These are phyloP conservation scores for Eutypella sp. DNA, from an alignment of 2,329 filamentous ascomycete genomes.

Conservation along the genomic window DNA sequence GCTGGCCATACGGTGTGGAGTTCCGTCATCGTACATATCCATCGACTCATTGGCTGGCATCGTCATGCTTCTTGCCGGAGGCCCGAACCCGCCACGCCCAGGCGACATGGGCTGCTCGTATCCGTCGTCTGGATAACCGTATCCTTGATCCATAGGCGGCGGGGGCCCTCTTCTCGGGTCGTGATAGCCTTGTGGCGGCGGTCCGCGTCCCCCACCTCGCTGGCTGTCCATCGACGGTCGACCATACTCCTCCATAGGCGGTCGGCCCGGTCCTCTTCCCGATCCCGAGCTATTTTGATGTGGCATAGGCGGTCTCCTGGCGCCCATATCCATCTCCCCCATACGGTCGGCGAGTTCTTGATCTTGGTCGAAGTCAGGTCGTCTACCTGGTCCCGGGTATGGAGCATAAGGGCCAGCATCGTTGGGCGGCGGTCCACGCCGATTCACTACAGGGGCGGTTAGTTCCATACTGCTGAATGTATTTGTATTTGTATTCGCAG, in stretches of 20 bases:
- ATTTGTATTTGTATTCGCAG: no score
- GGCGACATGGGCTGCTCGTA: constrained; percentile 32
- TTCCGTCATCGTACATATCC: constrained; percentile 30
- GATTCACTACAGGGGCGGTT: constrained; percentile 15
- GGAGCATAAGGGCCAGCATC: constrained; percentile 32
- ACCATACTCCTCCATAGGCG: constrained; percentile 31
- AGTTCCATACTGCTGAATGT: constrained; percentile 11
- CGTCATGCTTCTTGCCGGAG: constrained; percentile 55
- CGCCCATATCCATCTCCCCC: constrained; percentile 35
- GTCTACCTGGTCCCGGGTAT: constrained; percentile 36
- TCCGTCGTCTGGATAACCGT: constrained; percentile 34
- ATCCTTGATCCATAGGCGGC: constrained; percentile 25
- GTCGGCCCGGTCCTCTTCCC: constrained; percentile 28
- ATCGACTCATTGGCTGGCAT: constrained; percentile 47
- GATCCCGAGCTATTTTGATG: constrained; percentile 24
- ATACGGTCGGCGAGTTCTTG: constrained; percentile 36
- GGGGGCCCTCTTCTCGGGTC: constrained; percentile 32
- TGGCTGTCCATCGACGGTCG: constrained; percentile 31
- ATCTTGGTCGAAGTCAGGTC: constrained; percentile 36
- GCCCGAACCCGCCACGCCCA: constrained; percentile 39
- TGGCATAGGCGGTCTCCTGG: constrained; percentile 17
- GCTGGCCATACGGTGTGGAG: constrained; percentile 36
- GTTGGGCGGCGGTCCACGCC: constrained; percentile 21
- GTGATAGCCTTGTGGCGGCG: constrained; percentile 31
- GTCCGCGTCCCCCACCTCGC: constrained; percentile 27